phyloP scores from a whole-genome alignment of 2,329 filamentous ascomycete species.

The Talaromyces rugulosus region DNA sequence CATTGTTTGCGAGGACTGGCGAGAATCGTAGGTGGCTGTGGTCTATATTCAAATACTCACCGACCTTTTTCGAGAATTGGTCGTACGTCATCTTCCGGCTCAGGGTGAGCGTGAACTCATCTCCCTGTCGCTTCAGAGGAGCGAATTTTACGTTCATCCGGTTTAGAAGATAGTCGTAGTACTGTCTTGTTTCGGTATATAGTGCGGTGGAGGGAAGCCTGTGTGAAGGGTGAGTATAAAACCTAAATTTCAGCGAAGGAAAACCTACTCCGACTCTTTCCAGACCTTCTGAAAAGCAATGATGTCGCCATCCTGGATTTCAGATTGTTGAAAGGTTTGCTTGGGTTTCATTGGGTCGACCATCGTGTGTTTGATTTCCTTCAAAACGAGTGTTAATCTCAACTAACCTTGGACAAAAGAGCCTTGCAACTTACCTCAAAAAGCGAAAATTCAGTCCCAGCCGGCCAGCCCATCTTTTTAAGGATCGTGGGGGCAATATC shows the following conservation, averaged over 20 bases:
- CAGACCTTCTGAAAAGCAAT: constrained; percentile 80
- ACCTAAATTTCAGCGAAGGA: background rate
- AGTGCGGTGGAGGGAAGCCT: constrained; percentile 40
- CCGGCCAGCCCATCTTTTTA: constrained; percentile 80
- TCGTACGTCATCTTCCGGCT: constrained; percentile 91
- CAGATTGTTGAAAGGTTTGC: constrained; percentile 80
- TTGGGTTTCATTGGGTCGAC: constrained; percentile 93
- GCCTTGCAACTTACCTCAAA: constrained; percentile 60
- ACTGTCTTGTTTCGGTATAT: constrained; percentile 69
- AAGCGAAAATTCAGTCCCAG: constrained; percentile 66
- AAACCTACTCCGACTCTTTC: constrained; percentile 32
- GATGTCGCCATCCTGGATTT: constrained; percentile 96
- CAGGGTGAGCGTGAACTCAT: constrained; percentile 71
- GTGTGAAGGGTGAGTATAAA: background rate
- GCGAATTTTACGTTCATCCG: constrained; percentile 75
- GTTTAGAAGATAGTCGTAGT: constrained; percentile 90
- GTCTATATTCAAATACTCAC: constrained; percentile 68
- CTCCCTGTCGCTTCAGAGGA: constrained; percentile 56
- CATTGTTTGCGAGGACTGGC: constrained; percentile 71
- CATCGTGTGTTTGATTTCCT: constrained; percentile 96
- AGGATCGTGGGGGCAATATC: constrained; percentile 76
- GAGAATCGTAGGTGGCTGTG: constrained; percentile 88
- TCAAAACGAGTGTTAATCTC: constrained; percentile 20
- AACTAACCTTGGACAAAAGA: constrained; percentile 2
- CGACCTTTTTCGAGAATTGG: constrained; percentile 77